Percentiles rank a stretch among this genome's conserved stretches.
These are phyloP conservation scores for Ceratocystis huliohia DNA, from an alignment of 2,329 filamentous ascomycete species.

Conservation along the genomic window DNA sequence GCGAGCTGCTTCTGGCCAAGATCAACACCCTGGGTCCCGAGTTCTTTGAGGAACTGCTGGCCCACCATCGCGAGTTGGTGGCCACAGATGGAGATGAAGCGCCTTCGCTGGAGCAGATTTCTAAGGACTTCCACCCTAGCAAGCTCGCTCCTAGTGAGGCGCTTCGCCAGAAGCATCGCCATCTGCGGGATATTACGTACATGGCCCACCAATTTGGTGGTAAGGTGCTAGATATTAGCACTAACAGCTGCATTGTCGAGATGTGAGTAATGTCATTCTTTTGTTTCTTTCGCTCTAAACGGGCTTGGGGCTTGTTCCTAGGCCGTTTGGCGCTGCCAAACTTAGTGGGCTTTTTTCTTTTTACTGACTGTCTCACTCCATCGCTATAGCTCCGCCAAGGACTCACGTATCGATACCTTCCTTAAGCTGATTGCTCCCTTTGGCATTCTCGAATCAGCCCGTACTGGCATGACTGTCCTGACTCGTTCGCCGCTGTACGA, in stretches of 20 bases:
- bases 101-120: slow-evolving; percentile 35
- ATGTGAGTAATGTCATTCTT: slow-evolving; percentile 47
- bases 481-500: slow-evolving; percentile 78
- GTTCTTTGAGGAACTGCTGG: slow-evolving; percentile 93
- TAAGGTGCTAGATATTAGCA: slow-evolving; percentile 95
- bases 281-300: background rate
- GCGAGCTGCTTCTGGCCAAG: slow-evolving; percentile 89
- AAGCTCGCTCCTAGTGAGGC: slow-evolving; percentile 78
- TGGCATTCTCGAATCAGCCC: slow-evolving; percentile 88
- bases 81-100: slow-evolving; percentile 32
- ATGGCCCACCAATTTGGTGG: slow-evolving; percentile 95
- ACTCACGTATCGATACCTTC: slow-evolving; percentile 87
- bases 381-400: slow-evolving; percentile 66
- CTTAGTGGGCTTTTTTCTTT: background rate
- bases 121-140: slow-evolving; percentile 75
- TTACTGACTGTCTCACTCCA: slow-evolving; percentile 23
- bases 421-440: slow-evolving; percentile 91
- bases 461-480: slow-evolving; percentile 92
- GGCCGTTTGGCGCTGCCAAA: background rate
- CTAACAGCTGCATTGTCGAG: slow-evolving; percentile 96
- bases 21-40: slow-evolving; percentile 93
- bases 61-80: slow-evolving; percentile 85
- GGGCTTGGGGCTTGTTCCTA: background rate
- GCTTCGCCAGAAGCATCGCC: slow-evolving; percentile 91
- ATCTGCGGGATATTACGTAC: slow-evolving; percentile 90